phyloP scores from a whole-genome alignment of 306 rosid genomes.

The Trichosanthes truncata region DNA sequence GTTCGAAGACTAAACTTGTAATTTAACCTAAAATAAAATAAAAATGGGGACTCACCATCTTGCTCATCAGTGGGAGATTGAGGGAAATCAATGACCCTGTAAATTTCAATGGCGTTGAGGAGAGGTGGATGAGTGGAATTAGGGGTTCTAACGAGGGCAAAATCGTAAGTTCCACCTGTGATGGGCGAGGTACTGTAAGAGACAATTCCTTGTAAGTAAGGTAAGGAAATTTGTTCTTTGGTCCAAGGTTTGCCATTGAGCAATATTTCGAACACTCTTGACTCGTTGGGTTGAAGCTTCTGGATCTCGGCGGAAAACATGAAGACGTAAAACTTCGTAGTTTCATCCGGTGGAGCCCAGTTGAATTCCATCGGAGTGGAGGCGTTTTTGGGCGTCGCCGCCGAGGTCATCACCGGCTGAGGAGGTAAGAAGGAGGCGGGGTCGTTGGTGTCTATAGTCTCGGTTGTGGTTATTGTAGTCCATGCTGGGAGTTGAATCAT shows the following conservation, averaged over 20 bases:
- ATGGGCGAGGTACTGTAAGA: neutral
- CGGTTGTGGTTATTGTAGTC: constrained; percentile 7
- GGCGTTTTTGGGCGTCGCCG: constrained; percentile 11
- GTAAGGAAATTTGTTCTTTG: neutral
- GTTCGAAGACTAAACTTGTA: no score
- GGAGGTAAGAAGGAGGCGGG: constrained; percentile 11
- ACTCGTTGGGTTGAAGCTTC: neutral
- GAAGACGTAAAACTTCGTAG: constrained; percentile 9
- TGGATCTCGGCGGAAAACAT: neutral
- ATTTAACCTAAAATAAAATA: no score
- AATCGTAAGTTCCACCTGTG: neutral
- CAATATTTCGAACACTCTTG: neutral
- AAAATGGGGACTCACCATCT: constrained; percentile 21
- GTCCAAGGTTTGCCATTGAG: neutral
- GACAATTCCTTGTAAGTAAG: neutral
- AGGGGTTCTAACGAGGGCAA: constrained; percentile 1
- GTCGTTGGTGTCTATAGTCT: neutral
- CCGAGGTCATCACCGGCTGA: constrained; percentile 25
- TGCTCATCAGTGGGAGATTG: constrained; percentile 20
- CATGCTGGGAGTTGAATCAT: neutral
- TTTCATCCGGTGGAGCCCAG: neutral
- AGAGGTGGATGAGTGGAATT: constrained; percentile 38
- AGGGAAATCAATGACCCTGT: constrained; percentile 5
- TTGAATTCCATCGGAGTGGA: constrained; percentile 10
- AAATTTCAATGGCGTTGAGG: constrained; percentile 41